phyloP scores from a whole-genome alignment of 2,329 filamentous ascomycete species.

The Nemania bipapillata region DNA sequence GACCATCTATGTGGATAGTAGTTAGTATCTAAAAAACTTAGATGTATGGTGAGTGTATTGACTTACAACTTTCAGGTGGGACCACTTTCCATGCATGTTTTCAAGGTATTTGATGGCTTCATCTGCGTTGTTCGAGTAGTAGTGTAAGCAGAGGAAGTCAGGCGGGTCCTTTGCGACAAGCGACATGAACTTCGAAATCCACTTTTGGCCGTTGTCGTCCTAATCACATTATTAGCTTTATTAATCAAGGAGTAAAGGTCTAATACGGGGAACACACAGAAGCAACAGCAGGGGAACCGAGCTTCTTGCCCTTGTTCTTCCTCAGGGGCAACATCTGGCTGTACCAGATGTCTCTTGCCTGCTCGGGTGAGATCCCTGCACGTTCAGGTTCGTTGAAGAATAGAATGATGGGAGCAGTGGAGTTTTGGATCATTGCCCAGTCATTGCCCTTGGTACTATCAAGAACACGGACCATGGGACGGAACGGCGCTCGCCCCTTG shows the following conservation, averaged over 20 bases:
- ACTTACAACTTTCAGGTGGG: constrained; percentile 44
- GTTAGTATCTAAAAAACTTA: constrained; percentile 32
- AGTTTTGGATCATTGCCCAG: constrained; percentile 49
- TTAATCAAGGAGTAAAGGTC: background rate
- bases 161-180: constrained; percentile 51
- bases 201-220: constrained; percentile 47
- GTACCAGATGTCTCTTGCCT: constrained; percentile 55
- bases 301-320: constrained; percentile 46
- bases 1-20: constrained; percentile 48
- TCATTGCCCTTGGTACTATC: constrained; percentile 54
- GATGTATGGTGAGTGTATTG: background rate
- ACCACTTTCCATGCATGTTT: constrained; percentile 53
- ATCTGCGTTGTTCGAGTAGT: constrained; percentile 53
- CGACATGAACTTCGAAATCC: constrained; percentile 57
- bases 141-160: constrained; percentile 58
- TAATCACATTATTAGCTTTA: constrained; percentile 26
- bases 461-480: constrained; percentile 58
- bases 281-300: constrained; percentile 50
- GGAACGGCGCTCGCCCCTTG: constrained; percentile 53
- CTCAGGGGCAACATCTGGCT: constrained; percentile 53
- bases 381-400: constrained; percentile 61
- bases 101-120: constrained; percentile 56
- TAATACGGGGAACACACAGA: constrained; percentile 36
- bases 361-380: constrained; percentile 49
- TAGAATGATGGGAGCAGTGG: constrained; percentile 51